Conservation (phyloP, 306 rosid species). For the Trifolium dubium region DNA sequence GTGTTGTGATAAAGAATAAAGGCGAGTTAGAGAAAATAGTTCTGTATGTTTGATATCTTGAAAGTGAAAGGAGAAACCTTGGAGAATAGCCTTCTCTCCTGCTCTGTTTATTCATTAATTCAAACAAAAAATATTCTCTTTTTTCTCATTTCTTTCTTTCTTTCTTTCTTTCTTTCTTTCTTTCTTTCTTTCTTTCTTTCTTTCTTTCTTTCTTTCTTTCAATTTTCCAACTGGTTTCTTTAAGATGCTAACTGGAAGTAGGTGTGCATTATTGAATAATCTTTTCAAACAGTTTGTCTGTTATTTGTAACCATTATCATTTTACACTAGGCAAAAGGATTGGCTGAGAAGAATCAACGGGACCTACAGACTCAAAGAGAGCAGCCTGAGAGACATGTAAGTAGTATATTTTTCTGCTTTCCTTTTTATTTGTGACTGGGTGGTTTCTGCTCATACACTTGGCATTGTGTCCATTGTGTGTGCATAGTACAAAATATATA, state of each 20-base stretch:
- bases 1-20: constrained; percentile 9
- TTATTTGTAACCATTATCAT: constrained; percentile 25
- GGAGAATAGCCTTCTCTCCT: constrained; percentile 18
- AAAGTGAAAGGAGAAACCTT: constrained; percentile 8
- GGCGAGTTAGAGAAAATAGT: neutral
- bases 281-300: constrained; percentile 30
- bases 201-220: no score
- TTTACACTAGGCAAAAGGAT: constrained; percentile 69
- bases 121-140: neutral
- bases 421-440: constrained; percentile 3
- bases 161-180: no score
- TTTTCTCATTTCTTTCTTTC: neutral
- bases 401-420: constrained; percentile 33
- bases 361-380: constrained; percentile 95
- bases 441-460: constrained; percentile 1
- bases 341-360: constrained; percentile 95
- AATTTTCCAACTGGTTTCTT: neutral
- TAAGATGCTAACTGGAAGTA: neutral
- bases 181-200: no score
- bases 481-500: neutral
- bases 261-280: constrained; percentile 11
- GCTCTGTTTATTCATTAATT: neutral
- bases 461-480: constrained; percentile 5
- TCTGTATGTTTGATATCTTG: neutral
- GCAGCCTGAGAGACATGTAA: constrained; percentile 95